Conservation (phyloP, 768 basidiomycete species). For the Gymnopilus dilepis region DNA sequence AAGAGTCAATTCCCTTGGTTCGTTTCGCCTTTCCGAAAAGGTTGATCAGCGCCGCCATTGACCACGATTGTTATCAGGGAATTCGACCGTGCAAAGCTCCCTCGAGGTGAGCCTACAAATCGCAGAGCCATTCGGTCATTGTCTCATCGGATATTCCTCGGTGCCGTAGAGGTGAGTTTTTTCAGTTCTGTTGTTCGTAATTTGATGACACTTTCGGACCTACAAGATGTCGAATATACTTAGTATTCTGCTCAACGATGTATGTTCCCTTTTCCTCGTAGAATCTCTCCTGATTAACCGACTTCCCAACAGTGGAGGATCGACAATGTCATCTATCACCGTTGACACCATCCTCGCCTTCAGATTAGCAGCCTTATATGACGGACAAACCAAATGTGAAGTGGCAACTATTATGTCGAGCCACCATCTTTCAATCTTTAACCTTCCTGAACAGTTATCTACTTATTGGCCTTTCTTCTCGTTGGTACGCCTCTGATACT, state of each 20-base stretch:
- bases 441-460: neutral
- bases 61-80: neutral
- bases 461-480: neutral
- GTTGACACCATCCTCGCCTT: slow-evolving; percentile 3
- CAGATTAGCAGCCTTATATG: slow-evolving; percentile 1
- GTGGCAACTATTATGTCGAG: neutral
- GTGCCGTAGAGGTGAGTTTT: neutral
- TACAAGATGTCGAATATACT: neutral
- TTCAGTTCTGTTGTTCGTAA: neutral
- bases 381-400: neutral
- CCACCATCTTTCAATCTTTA: neutral
- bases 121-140: neutral
- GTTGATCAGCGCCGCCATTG: neutral
- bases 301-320: neutral
- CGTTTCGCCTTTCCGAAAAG: neutral
- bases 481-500: neutral
- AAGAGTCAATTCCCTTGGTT: neutral
- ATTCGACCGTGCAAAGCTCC: neutral
- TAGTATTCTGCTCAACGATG: neutral
- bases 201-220: neutral
- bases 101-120: neutral
- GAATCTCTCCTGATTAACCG: neutral
- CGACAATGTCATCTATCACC: neutral
- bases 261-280: neutral
- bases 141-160: neutral